A percentile compares a stretch with the other conserved stretches of the same genome.
Evolutionary conservation across 2,329 filamentous ascomycete genomes (phyloP).

Genomic region (Xenosphaeropsis pyriputrescens): DNA sequence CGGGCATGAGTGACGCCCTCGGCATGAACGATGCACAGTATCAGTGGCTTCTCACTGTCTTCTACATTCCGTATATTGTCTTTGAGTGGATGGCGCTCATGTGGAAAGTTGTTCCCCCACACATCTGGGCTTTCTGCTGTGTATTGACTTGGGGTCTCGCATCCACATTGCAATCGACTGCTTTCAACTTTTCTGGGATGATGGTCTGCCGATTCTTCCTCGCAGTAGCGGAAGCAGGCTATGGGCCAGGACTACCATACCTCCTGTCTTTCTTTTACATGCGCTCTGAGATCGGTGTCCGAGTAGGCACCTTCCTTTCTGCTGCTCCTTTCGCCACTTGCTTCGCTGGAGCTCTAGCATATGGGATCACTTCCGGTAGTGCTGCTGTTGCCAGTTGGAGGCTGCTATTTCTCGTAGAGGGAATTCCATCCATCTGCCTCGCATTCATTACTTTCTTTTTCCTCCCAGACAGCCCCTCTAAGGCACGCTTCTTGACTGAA

Average conservation of each 20-base stretch:
- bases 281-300: conserved; percentile 45
- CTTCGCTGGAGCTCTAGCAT: conserved; percentile 52
- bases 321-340: conserved; percentile 49
- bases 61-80: conserved; percentile 24
- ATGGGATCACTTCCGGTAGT: conserved; percentile 50
- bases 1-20: conserved; percentile 34
- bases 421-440: conserved; percentile 40
- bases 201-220: conserved; percentile 25
- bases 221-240: conserved; percentile 30
- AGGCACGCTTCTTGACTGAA: conserved; percentile 31
- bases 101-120: conserved; percentile 22
- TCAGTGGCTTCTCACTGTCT: conserved; percentile 24
- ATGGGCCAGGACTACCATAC: conserved; percentile 24
- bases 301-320: conserved; percentile 54
- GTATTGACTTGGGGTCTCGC: conserved; percentile 10
- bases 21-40: conserved; percentile 25
- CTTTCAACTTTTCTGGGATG: conserved; percentile 19
- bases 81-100: conserved; percentile 23
- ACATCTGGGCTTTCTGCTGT: conserved; percentile 21
- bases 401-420: conserved; percentile 50
- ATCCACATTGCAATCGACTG: conserved; percentile 16
- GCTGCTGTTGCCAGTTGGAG: conserved; percentile 45
- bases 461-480: conserved; percentile 34
- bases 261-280: conserved; percentile 29
- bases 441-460: conserved; percentile 38